Conservation (phyloP, 2,329 filamentous ascomycete genomes). For the Phaeosphaeriaceae sp. region DNA sequence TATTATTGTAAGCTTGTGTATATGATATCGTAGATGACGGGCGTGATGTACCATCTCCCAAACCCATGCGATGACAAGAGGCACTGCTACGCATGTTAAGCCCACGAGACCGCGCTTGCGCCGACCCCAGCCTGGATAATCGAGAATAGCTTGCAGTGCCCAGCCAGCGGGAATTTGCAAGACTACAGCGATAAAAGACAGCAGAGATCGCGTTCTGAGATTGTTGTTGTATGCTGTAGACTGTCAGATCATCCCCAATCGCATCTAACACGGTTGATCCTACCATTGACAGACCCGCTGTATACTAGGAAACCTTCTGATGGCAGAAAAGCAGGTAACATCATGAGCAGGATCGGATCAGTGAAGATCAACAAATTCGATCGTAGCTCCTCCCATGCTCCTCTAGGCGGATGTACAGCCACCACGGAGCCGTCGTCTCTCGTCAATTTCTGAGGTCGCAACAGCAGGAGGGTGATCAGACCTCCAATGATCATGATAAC, state of each 20-base stretch:
- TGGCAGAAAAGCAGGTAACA: slow-evolving; percentile 40
- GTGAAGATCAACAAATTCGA: slow-evolving; percentile 37
- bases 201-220: slow-evolving; percentile 33
- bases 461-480: slow-evolving; percentile 30
- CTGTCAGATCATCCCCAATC: not conserved
- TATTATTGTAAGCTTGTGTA: not conserved
- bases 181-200: slow-evolving; percentile 39
- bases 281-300: slow-evolving; percentile 43
- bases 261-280: not conserved
- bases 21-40: not conserved
- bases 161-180: slow-evolving; percentile 42
- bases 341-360: slow-evolving; percentile 36
- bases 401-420: slow-evolving; percentile 34
- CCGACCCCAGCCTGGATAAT: slow-evolving; percentile 37
- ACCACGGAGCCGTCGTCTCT: slow-evolving; percentile 41
- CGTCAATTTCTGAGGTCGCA: slow-evolving; percentile 37
- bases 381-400: slow-evolving; percentile 35
- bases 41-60: slow-evolving; percentile 39
- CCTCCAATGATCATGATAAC: slow-evolving; percentile 39
- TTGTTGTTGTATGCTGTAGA: slow-evolving; percentile 39
- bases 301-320: slow-evolving; percentile 41
- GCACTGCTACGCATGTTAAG: slow-evolving; percentile 33
- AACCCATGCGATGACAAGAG: slow-evolving; percentile 36
- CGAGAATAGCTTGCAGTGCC: slow-evolving; percentile 38
- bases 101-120: slow-evolving; percentile 38